phyloP scores from a whole-genome alignment of 1,284 basidiomycete genomes.

The Apiotrichum mycotoxinovorans region DNA sequence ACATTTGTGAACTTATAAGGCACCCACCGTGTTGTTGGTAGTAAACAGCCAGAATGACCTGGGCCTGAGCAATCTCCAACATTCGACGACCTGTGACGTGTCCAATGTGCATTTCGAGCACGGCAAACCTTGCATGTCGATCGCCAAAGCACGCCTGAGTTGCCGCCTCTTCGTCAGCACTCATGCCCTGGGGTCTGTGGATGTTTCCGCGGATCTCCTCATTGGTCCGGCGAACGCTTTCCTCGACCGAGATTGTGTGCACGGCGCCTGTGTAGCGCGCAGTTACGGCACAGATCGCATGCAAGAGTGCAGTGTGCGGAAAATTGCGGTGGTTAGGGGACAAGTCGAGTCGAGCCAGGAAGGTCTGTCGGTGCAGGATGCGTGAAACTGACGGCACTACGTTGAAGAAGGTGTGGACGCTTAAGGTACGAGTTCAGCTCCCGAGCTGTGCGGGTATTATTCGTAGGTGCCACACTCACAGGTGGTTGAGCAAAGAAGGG shows the following conservation, averaged over 20 bases:
- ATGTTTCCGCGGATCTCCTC: conserved; percentile 10
- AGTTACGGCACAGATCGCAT: conserved; percentile 50
- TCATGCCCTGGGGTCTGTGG: conserved; percentile 7
- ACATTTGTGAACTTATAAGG: neutral
- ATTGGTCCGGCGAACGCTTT: conserved; percentile 18
- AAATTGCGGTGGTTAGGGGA: conserved; percentile 49
- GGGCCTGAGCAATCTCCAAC: conserved; percentile 34
- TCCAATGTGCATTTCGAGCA: conserved; percentile 18
- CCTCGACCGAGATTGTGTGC: conserved; percentile 21
- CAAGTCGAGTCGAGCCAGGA: conserved; percentile 47
- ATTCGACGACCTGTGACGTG: conserved; percentile 17
- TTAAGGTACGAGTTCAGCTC: conserved; percentile 13
- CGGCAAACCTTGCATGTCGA: conserved; percentile 26
- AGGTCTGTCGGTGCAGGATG: conserved; percentile 41
- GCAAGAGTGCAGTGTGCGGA: conserved; percentile 49
- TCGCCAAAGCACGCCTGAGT: conserved; percentile 30
- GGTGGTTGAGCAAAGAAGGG: conserved; percentile 42
- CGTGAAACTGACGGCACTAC: conserved; percentile 41
- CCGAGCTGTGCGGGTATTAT: too few species aligned
- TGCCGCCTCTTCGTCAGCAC: conserved; percentile 20
- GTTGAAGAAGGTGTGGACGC: conserved; percentile 45
- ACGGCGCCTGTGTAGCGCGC: conserved; percentile 42
- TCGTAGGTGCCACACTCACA: conserved; percentile 25
- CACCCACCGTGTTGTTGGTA: conserved; percentile 25
- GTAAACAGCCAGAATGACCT: conserved; percentile 27